phyloP scores from a whole-genome alignment of 257 asterid genomes.

The Nemophila menziesii region DNA sequence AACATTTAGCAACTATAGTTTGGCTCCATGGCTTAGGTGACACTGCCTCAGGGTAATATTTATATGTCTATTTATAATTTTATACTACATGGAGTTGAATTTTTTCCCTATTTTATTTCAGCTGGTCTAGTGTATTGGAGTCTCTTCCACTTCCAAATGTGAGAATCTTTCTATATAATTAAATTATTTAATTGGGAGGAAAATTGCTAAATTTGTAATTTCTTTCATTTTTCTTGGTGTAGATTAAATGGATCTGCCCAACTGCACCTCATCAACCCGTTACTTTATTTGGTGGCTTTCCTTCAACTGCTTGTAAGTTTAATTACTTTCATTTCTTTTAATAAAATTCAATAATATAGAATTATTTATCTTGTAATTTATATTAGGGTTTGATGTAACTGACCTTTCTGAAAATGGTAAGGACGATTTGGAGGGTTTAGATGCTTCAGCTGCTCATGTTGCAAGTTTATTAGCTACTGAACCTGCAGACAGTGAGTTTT shows the following conservation, averaged over 20 bases:
- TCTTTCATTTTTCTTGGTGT: constrained; percentile 12
- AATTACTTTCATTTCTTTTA: background rate
- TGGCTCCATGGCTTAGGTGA: constrained; percentile 92
- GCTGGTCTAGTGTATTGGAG: constrained; percentile 84
- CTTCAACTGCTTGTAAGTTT: constrained; percentile 79
- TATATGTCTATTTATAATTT: constrained; percentile 1
- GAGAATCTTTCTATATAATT: constrained; percentile 17
- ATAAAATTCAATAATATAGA: background rate
- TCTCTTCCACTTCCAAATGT: constrained; percentile 89
- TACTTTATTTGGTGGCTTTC: constrained; percentile 79
- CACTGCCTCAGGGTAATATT: constrained; percentile 52
- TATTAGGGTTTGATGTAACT: constrained; percentile 75
- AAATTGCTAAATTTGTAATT: background rate
- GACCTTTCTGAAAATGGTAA: constrained; percentile 68
- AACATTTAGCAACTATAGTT: constrained; percentile 75
- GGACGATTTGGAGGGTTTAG: constrained; percentile 78
- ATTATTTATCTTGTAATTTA: constrained; percentile 6
- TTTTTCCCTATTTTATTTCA: constrained; percentile 23
- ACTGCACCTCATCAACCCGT: constrained; percentile 72
- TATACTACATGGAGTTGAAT: background rate
- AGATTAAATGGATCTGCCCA: constrained; percentile 95
- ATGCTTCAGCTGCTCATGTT: constrained; percentile 77
- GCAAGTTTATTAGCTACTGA: constrained; percentile 82
- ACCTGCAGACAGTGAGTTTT: constrained; percentile 61
- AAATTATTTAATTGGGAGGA: background rate